A percentile compares a stretch with the other conserved stretches of the same genome.
These are phyloP conservation scores for Trypanosoma avium DNA, from an alignment of 208 protist species.

Conservation along the genomic window DNA sequence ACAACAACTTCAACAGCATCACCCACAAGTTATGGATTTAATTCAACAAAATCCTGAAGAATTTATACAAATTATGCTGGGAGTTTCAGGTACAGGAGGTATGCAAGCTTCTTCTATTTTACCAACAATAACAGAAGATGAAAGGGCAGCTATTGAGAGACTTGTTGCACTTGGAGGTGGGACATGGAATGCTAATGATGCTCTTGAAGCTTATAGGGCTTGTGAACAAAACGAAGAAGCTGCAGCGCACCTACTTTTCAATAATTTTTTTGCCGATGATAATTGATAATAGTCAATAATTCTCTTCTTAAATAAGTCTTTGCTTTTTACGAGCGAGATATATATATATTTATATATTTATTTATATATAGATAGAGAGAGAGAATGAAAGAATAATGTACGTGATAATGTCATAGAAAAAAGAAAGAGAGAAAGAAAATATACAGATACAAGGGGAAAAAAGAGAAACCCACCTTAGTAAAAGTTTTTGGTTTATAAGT, in stretches of 20 bases:
- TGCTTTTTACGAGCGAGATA: neutral
- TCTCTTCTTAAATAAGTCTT: constrained; percentile 3
- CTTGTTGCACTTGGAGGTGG: constrained; percentile 79
- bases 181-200: constrained; percentile 72
- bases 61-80: constrained; percentile 70
- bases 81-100: constrained; percentile 15
- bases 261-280: constrained; percentile 35
- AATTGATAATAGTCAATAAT: constrained; percentile 1
- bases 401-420: neutral
- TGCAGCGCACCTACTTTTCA: constrained; percentile 78
- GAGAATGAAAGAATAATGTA: neutral
- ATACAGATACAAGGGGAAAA: neutral
- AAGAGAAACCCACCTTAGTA: neutral
- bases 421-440: neutral
- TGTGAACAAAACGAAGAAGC: constrained; percentile 70
- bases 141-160: constrained; percentile 50
- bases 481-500: neutral
- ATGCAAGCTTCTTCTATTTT: neutral
- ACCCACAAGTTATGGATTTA: constrained; percentile 64
- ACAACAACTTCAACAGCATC: constrained; percentile 63
- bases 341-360: neutral
- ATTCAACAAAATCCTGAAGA: constrained; percentile 64
- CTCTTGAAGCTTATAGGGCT: constrained; percentile 69
- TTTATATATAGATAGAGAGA: neutral
- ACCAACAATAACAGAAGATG: constrained; percentile 36